A percentile compares a stretch with the other conserved stretches of the same genome.
Conservation (phyloP, 1,284 basidiomycete species). For the Mycena sp. region DNA sequence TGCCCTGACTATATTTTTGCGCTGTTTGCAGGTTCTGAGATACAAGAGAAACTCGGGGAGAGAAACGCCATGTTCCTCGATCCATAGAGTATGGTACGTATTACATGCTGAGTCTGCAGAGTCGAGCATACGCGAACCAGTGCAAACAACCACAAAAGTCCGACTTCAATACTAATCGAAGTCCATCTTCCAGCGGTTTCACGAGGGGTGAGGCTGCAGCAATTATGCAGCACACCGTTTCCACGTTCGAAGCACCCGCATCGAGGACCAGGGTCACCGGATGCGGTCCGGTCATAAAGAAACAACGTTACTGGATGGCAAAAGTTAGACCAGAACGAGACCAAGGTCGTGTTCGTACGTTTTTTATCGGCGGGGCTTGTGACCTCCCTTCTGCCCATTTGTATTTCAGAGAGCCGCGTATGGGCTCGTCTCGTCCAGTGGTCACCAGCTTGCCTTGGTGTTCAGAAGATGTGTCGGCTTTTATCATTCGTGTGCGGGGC, state of each 20-base stretch:
- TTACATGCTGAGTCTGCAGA: no score
- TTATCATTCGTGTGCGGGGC: background rate
- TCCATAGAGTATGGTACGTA: no score
- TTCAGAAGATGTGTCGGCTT: conserved; percentile 39
- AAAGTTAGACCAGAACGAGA: background rate
- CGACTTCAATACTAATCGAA: no score
- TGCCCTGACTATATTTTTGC: no score
- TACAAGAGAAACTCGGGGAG: no score
- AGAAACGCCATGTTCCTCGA: no score
- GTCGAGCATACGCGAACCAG: no score
- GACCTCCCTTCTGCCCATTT: conserved; percentile 65
- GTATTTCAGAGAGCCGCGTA: conserved; percentile 70
- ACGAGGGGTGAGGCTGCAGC: background rate
- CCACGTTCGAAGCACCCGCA: background rate
- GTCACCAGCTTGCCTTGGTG: conserved; percentile 56
- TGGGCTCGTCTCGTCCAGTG: conserved; percentile 57
- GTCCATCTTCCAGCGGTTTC: background rate
- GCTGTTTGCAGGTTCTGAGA: no score
- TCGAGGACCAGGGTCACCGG: no score
- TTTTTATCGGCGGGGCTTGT: conserved; percentile 22
- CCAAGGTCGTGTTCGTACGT: conserved; percentile 1
- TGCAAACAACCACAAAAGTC: no score
- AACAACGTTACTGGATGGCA: background rate
- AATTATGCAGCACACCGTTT: background rate
- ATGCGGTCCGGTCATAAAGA: background rate